Evolutionary conservation across 257 asterid species (phyloP), one percentile per base, ranked within the genome.

Genomic region (Nicotiana noctiflora): DNA sequence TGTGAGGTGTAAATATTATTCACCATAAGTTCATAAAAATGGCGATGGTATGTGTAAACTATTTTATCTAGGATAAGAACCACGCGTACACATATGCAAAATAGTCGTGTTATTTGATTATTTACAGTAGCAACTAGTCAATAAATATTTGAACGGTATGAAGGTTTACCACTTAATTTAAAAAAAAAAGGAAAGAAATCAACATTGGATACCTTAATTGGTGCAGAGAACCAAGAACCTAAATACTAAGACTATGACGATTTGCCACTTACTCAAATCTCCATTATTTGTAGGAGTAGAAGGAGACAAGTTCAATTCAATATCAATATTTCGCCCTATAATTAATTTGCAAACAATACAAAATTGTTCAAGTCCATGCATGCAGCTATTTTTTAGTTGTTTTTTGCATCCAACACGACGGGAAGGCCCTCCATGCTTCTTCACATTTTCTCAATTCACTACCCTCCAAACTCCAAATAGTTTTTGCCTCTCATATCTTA

Each of bases 191-290:
- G 0, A 51, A 51, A 51, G 56, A 51, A 51, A 12, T 10, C 55
- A 11, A 83, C 88, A 82, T 88, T 79, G 91, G 91, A 88, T 88
- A 19, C 91, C 87, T 57, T 84, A 55, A 17, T 37, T 65, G 79
- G 32, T 13, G 63, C 79, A 63, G 59, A 79, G 84, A 70, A 55
- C 84, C 80, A 79, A 57, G 12, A 18, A 83, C 86, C 82, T 81
- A 83, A 82, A 86, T 55, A 18, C 57, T 7, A 10, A 2, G 34
- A 88, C 84, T 44, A 82, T 83, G 4, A 62, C 44, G 25, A 8
- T 14, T 46, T n/a, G 82, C 84, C 88, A 83, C 79, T 82, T 81
- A 6, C 19, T 70, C 19, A 77, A 17, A 66, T 56, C 77, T 61
- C 10, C 55, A 66, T 29, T 59, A 52, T 8, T 64, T 55, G 79